Evolutionary conservation across 306 rosid species (phyloP).

Genomic region (Coriaria nepalensis): DNA sequence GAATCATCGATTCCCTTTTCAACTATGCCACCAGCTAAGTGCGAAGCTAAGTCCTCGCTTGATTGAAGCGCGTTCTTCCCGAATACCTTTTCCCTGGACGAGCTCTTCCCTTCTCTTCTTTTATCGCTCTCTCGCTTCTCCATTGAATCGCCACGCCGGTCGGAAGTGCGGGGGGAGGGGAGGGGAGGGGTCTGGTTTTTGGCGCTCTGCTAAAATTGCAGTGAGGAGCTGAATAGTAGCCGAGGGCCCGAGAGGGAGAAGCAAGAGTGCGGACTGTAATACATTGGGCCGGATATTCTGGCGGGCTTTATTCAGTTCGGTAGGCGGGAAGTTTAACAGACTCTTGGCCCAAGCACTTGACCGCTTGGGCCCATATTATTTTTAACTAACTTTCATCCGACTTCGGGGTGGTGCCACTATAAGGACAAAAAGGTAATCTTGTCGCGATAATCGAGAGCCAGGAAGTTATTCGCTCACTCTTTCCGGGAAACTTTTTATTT

Average conservation of each 20-base stretch:
- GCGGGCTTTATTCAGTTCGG: too few species aligned
- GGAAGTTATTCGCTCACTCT: not conserved
- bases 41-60: conserved; percentile 23
- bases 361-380: too few species aligned
- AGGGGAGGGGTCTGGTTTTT: not conserved
- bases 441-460: too few species aligned
- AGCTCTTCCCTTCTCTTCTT: conserved; percentile 21
- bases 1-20: conserved; percentile 63
- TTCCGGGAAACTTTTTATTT: not conserved
- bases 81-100: conserved; percentile 19
- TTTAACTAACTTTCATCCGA: too few species aligned
- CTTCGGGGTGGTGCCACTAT: too few species aligned
- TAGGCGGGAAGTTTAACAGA: too few species aligned
- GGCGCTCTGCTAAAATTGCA: too few species aligned
- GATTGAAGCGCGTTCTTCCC: conserved; percentile 28
- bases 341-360: too few species aligned
- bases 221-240: not conserved
- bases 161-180: too few species aligned
- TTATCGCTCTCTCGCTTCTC: conserved; percentile 33
- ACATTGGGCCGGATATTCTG: too few species aligned
- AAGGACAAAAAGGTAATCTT: too few species aligned
- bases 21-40: conserved; percentile 54
- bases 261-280: not conserved
- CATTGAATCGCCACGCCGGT: conserved; percentile 11
- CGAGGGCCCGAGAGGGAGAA: not conserved